Base-by-base conservation (phyloP, 371 early-diverging fungal genomes). In the Mucor irregularis region DNA sequence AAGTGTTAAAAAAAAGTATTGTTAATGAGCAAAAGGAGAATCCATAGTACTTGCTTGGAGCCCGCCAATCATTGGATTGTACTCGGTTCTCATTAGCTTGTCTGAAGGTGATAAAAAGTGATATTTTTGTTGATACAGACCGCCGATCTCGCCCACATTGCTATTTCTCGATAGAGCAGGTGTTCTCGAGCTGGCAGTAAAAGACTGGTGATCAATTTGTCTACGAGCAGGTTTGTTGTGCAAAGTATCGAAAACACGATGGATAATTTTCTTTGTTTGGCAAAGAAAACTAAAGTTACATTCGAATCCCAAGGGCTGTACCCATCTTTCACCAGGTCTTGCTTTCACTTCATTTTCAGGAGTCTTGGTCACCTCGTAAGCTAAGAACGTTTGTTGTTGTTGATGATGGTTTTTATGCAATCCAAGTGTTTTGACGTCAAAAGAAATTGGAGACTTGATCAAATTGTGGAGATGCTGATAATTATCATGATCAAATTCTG, bases 251-350 rank as follows among this genome's bases (percentile, higher is more conserved):
- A 61, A 54, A 3, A 61, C 49, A 35, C 49, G 54, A 14, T 54
- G 55, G 16, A 49, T 50, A 8, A 30, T 45, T 3, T 38, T 44
- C 21, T 56, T 55, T 7, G 56, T 44, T 33, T 56, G 55, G 14
- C 31, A 35, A 4, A 61, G 13, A n/a, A 61, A 61, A 16, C 50
- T 50, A 50, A 50, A 38, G 0, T 42, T 24, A 34, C 62, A 61
- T 26, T 55, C 62, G 38, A 61, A 50, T 0, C 44, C 45, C 24
- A 50, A 16, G 11, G 62, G 62, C 13, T 49, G 34, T 13, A 61
- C 38, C 39, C 49, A 55, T 24, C 56, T 25, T 37, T 55, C 62
- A 14, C 62, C 56, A 13, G 62, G 38, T 22, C 62, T 42, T 11
- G 50, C 39, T 38, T 61, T 61, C 24, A 56, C 24, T 10, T 25